phyloP scores from a whole-genome alignment of 495 filamentous ascomycete genomes.

The Penicillium mononematosum region DNA sequence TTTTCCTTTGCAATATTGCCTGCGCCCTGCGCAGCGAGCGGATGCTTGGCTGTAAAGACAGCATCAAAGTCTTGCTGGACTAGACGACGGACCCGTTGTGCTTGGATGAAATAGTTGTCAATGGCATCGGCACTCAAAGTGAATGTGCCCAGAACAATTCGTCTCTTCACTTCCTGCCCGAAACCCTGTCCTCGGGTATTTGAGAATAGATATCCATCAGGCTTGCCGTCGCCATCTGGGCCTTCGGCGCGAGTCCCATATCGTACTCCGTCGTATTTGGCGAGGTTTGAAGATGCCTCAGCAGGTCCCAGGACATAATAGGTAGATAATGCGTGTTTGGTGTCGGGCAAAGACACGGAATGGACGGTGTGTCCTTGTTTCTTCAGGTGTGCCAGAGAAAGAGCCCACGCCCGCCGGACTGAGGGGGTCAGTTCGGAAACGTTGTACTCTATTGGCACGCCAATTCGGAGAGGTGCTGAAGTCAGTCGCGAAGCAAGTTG shows the following conservation, averaged over 20 bases:
- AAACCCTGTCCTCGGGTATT: conserved; percentile 69
- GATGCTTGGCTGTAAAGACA: conserved; percentile 67
- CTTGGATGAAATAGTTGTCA: conserved; percentile 95
- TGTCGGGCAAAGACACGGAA: conserved; percentile 79
- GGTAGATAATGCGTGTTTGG: conserved; percentile 78
- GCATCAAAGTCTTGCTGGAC: conserved; percentile 83
- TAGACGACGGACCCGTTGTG: conserved; percentile 80
- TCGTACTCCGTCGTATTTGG: conserved; percentile 93
- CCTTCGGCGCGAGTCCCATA: conserved; percentile 63
- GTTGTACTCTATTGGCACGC: conserved; percentile 85
- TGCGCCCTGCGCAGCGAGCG: conserved; percentile 46
- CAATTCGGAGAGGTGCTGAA: conserved; percentile 54
- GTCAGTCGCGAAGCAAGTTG: conserved; percentile 30
- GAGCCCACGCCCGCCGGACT: conserved; percentile 68
- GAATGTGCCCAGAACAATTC: conserved; percentile 88
- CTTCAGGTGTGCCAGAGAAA: conserved; percentile 56
- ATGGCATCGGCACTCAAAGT: conserved; percentile 87
- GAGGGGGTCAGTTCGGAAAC: conserved; percentile 69
- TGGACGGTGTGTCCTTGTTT: conserved; percentile 65
- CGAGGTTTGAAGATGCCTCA: conserved; percentile 95
- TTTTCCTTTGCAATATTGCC: conserved; percentile 30
- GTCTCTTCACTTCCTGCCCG: conserved; percentile 77
- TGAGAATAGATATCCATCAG: conserved; percentile 66
- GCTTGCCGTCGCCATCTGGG: conserved; percentile 26
- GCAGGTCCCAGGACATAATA: conserved; percentile 96